A percentile compares a stretch with the other conserved stretches of the same genome.
phyloP scores from a whole-genome alignment of 805 yeast species.

The Myxozyma neglecta region DNA sequence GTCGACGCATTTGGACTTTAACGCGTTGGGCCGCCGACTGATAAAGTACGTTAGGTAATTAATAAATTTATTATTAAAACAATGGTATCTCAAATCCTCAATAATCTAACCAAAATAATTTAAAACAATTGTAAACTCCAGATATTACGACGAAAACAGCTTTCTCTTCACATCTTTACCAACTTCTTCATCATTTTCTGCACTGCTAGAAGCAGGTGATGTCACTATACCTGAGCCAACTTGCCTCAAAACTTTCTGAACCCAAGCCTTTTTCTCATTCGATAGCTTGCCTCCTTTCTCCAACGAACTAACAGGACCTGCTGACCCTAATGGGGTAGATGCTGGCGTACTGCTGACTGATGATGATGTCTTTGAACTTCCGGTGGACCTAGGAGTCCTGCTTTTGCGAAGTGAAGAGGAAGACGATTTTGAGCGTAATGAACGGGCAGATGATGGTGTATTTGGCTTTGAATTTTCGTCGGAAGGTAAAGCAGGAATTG shows the following conservation, averaged over 20 bases:
- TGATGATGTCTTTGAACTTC: not conserved
- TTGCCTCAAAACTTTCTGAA: conserved; percentile 25
- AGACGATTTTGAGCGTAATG: not conserved
- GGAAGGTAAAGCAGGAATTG: not conserved
- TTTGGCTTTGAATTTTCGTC: not conserved
- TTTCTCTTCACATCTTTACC: conserved; percentile 1
- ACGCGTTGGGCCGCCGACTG: no score
- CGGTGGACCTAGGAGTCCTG: not conserved
- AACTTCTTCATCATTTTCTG: not conserved
- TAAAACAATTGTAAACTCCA: not conserved
- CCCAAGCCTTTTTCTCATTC: conserved; percentile 23
- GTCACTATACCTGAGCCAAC: conserved; percentile 3
- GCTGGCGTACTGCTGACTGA: not conserved
- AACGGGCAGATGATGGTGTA: conserved; percentile 1
- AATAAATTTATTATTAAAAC: no score
- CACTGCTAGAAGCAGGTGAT: not conserved
- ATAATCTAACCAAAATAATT: no score
- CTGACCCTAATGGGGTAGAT: conserved; percentile 13
- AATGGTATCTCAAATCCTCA: no score
- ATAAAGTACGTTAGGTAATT: no score
- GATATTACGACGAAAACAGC: conserved; percentile 1
- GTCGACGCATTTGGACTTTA: no score
- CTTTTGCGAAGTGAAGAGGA: not conserved
- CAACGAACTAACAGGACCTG: conserved; percentile 16
- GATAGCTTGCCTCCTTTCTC: conserved; percentile 16